Evolutionary conservation across 306 rosid species (phyloP), one percentile per base, ranked within the genome.

Genomic region (Casuarina glauca): DNA sequence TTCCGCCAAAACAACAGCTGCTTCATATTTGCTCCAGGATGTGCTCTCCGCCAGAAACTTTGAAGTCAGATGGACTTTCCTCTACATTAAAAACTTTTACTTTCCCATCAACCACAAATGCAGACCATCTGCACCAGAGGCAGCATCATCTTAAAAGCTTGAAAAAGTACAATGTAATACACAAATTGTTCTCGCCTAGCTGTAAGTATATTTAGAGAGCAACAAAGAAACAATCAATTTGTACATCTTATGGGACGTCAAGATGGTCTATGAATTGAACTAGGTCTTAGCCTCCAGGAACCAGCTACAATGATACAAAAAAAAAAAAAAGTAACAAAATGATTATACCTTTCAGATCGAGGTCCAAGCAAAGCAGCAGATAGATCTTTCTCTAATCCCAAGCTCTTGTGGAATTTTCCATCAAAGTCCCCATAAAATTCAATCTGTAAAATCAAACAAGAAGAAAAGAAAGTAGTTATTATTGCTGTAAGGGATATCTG

Each of bases 361-460:
- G 84, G 91, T 79, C 98, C 98, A 43, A 95, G 97, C 86, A 95
- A 85, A 69, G 97, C 97, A 82, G 79, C 89, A 6, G 97, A 88
- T 73, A 95, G 96, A 87, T 95, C 97, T 49, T 86, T 88, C 80
- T 83, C 90, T 76, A 95, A 86, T 52, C 91, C 97, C 87, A 95
- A 85, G 82, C 87, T 91, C 82, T 91, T 92, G 93, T 91, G 96
- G 80, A 95, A 95, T 84, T 92, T 89, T 63, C 97, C 98, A 48
- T 95, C 97, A 35, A 89, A 89, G 87, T 95, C 98, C 71, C 98
- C 98, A 77, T 88, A 95, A 80, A 95, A 95, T 74, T 92, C 97
- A 78, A 95, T 91, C 98, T 95, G 77, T 60, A 61, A 35, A 64
- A 61, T 19, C 17, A 83, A 72, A 55, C 51, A 19, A 38, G 53